Conservation (phyloP, 2,329 filamentous ascomycete species). For the Penicillium sp. region DNA sequence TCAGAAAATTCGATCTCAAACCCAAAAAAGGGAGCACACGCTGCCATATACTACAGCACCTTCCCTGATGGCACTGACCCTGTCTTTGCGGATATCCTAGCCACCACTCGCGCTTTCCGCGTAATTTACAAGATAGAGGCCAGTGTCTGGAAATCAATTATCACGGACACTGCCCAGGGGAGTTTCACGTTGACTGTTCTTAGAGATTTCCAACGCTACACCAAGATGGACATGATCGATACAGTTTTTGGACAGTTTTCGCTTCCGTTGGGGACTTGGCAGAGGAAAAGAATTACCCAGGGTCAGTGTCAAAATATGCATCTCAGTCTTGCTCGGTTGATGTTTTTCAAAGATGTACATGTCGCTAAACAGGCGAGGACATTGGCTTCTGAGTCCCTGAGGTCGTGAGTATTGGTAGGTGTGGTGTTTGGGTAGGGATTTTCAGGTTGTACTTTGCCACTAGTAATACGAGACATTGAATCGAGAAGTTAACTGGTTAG, state of each 20-base stretch:
- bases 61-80: neutral
- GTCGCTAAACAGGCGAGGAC: neutral
- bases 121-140: neutral
- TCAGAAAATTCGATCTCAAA: neutral
- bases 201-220: neutral
- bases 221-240: neutral
- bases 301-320: neutral
- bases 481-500: neutral
- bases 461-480: neutral
- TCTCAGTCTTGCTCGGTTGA: neutral
- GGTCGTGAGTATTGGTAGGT: too few relatives aligned
- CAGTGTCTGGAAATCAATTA: neutral
- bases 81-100: neutral
- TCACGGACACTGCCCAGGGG: neutral
- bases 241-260: neutral
- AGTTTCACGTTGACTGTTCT: neutral
- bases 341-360: neutral
- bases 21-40: neutral
- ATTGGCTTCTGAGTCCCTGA: neutral
- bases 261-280: neutral
- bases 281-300: neutral
- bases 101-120: neutral
- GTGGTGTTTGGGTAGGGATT: too few relatives aligned
- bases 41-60: neutral
- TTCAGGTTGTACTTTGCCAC: too few relatives aligned